phyloP scores from a whole-genome alignment of 2,329 filamentous ascomycete genomes.

The Colletotrichum costaricense region DNA sequence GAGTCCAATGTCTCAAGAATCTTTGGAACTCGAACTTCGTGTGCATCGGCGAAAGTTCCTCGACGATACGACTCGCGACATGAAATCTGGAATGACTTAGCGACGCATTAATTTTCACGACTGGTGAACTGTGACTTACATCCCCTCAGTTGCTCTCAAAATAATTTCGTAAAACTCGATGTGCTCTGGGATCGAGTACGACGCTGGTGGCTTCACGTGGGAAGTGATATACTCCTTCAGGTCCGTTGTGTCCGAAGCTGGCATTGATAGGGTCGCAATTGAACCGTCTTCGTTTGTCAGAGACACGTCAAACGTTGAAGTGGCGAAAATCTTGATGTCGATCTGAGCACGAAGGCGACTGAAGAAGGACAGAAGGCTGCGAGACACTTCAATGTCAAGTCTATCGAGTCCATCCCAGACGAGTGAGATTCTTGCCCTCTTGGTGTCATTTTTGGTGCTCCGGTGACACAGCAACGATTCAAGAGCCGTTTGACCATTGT shows the following conservation, averaged over 20 bases:
- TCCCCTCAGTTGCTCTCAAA: not conserved
- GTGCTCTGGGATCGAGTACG: not conserved
- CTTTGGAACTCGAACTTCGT: not conserved
- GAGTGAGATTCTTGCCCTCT: not conserved
- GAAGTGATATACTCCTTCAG: not conserved
- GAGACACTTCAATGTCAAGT: not conserved
- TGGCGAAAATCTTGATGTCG: not conserved
- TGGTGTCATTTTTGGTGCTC: not conserved
- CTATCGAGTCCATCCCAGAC: not conserved
- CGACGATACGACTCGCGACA: not conserved
- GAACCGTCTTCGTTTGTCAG: not conserved
- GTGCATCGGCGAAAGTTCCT: not conserved
- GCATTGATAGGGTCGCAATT: not conserved
- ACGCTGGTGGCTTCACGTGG: not conserved
- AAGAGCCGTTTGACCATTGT: not conserved
- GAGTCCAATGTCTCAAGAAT: not conserved
- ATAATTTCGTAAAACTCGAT: not conserved
- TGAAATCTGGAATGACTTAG: not conserved
- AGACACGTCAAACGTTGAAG: not conserved
- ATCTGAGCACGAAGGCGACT: not conserved
- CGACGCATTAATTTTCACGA: not conserved
- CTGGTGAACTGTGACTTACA: not conserved
- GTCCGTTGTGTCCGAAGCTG: not conserved
- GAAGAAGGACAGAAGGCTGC: not conserved
- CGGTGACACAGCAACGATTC: not conserved